Evolutionary conservation across 1,139 yeast genomes (phyloP).

Genomic region (Candida albicans): DNA sequence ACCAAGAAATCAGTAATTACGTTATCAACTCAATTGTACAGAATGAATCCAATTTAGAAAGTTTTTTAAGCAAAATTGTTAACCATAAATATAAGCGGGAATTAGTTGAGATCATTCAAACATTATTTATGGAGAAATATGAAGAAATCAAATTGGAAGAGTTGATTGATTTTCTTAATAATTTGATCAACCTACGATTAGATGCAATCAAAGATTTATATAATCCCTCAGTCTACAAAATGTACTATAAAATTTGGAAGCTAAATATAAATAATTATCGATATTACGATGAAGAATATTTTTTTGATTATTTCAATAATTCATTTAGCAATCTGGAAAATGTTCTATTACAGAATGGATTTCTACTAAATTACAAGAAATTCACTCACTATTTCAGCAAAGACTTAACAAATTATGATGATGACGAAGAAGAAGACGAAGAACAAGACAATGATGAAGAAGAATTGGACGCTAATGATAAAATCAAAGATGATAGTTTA

Average conservation of each 20-base stretch:
- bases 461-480: background rate
- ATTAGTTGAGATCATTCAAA: conserved; percentile 17
- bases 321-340: conserved; percentile 4
- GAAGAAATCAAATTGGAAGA: conserved; percentile 20
- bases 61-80: conserved; percentile 13
- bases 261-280: conserved; percentile 12
- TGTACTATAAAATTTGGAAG: conserved; percentile 17
- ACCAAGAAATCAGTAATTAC: conserved; percentile 12
- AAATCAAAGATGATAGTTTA: too few species aligned
- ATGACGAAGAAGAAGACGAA: conserved; percentile 12
- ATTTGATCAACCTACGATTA: conserved; percentile 6
- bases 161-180: conserved; percentile 14
- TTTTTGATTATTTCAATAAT: conserved; percentile 14
- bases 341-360: conserved; percentile 12
- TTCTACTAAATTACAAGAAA: conserved; percentile 12
- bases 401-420: conserved; percentile 10
- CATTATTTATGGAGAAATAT: conserved; percentile 20
- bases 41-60: conserved; percentile 12
- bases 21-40: conserved; percentile 17
- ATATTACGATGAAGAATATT: conserved; percentile 17
- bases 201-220: background rate
- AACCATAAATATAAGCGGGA: conserved; percentile 12
- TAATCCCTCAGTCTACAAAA: conserved; percentile 13
- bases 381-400: conserved; percentile 12
- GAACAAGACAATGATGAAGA: conserved; percentile 10